A percentile compares a stretch with the other conserved stretches of the same genome.
phyloP scores from a whole-genome alignment of 352 stramenopile genomes.

The Phytophthora pisi region DNA sequence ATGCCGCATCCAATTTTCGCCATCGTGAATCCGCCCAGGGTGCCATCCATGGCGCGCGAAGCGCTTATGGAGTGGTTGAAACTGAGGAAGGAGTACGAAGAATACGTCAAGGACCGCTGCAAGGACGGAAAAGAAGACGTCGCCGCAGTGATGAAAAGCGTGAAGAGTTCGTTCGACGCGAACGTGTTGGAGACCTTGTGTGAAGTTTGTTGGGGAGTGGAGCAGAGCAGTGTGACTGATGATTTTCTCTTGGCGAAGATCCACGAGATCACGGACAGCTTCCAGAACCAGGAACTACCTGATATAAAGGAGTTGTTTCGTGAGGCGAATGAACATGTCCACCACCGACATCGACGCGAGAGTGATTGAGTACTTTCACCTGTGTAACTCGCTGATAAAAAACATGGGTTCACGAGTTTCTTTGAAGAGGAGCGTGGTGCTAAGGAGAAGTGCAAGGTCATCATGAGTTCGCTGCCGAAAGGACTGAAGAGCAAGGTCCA shows the following conservation, averaged over 20 bases:
- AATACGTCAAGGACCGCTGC: constrained; percentile 15
- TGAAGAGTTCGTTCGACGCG: constrained; percentile 20
- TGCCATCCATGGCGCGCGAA: constrained; percentile 15
- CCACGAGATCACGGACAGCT: constrained; percentile 4
- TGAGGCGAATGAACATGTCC: too few relatives aligned
- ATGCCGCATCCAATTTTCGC: constrained; percentile 20
- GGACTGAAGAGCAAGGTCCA: neutral
- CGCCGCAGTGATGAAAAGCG: constrained; percentile 13
- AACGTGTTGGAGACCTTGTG: constrained; percentile 19
- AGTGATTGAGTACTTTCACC: too few relatives aligned
- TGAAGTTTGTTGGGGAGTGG: constrained; percentile 18
- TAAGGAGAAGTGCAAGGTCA: too few relatives aligned
- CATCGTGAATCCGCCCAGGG: constrained; percentile 8
- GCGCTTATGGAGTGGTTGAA: constrained; percentile 20
- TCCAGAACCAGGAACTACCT: too few relatives aligned
- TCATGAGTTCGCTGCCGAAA: neutral
- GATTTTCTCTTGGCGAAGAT: constrained; percentile 6
- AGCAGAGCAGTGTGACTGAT: constrained; percentile 8
- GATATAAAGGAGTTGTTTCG: too few relatives aligned
- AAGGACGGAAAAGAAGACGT: constrained; percentile 24
- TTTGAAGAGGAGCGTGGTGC: too few relatives aligned
- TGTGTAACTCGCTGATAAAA: too few relatives aligned
- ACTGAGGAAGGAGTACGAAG: constrained; percentile 15
- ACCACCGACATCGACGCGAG: too few relatives aligned
- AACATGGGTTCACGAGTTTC: too few relatives aligned